Conservation (phyloP, 2,329 filamentous ascomycete species). For the Ramularia endophylla region DNA sequence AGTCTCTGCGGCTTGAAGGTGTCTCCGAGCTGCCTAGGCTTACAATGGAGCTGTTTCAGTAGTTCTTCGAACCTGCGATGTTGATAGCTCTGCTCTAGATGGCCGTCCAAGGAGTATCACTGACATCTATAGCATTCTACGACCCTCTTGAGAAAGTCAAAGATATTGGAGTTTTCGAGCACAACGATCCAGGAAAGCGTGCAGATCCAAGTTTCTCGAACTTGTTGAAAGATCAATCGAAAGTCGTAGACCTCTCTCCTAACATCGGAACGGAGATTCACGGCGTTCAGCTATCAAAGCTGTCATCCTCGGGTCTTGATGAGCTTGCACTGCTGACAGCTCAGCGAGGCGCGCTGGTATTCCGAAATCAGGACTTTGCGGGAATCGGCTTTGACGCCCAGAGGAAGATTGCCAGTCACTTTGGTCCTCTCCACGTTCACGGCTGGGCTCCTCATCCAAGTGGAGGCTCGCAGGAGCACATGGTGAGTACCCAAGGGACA, state of each 20-base stretch:
- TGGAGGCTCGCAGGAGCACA: slow-evolving; percentile 7
- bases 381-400: slow-evolving; percentile 7
- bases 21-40: too few species aligned
- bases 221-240: slow-evolving; percentile 19
- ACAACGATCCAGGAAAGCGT: slow-evolving; percentile 22
- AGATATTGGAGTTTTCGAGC: slow-evolving; percentile 18
- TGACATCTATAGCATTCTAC: slow-evolving; percentile 14
- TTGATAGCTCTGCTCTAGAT: too few species aligned
- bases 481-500: too few species aligned
- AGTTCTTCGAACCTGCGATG: too few species aligned
- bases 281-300: slow-evolving; percentile 8
- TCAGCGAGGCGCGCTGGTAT: slow-evolving; percentile 10
- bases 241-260: slow-evolving; percentile 24
- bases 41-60: too few species aligned
- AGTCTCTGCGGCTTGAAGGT: too few species aligned
- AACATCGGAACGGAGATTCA: slow-evolving; percentile 13
- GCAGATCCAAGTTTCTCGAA: slow-evolving; percentile 22
- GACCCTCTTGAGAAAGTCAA: slow-evolving; percentile 12
- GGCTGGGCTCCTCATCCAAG: slow-evolving; percentile 12
- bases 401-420: slow-evolving; percentile 11
- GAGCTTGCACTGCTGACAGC: slow-evolving; percentile 10
- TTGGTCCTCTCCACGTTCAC: slow-evolving; percentile 14
- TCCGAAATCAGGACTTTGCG: slow-evolving; percentile 14
- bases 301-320: slow-evolving; percentile 7
- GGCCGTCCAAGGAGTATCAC: too few species aligned